Conservation (phyloP, 2,329 filamentous ascomycete genomes). For the Zymoseptoria crescenta region DNA sequence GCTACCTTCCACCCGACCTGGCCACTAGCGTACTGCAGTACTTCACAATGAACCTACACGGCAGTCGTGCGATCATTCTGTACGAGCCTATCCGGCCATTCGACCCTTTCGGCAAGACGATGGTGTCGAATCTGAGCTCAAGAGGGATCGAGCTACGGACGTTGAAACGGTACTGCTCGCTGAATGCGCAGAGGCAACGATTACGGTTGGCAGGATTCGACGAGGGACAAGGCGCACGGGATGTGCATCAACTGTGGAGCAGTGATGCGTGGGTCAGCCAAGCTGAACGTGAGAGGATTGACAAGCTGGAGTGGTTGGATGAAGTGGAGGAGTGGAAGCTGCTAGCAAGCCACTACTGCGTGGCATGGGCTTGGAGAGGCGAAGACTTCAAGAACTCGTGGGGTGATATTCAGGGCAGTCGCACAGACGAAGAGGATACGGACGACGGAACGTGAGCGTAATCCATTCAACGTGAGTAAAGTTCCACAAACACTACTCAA, state of each 20-base stretch:
- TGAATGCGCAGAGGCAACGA: slow-evolving; percentile 60
- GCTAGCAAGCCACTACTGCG: slow-evolving; percentile 78
- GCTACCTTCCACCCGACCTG: slow-evolving; percentile 65
- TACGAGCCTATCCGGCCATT: slow-evolving; percentile 84
- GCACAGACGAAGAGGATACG: slow-evolving; percentile 11
- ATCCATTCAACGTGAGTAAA: neutral
- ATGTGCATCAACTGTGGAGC: slow-evolving; percentile 57
- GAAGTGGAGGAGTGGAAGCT: slow-evolving; percentile 93
- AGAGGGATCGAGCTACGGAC: slow-evolving; percentile 81
- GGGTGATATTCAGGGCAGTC: slow-evolving; percentile 15
- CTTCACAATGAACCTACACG: slow-evolving; percentile 32
- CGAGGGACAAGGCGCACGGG: slow-evolving; percentile 47
- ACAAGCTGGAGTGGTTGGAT: slow-evolving; percentile 76
- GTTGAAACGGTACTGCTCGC: slow-evolving; percentile 61
- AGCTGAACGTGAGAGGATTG: slow-evolving; percentile 70
- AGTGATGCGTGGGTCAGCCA: slow-evolving; percentile 62
- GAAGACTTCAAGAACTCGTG: slow-evolving; percentile 19
- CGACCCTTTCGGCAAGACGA: slow-evolving; percentile 82
- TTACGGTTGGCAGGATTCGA: slow-evolving; percentile 60
- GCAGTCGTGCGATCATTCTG: slow-evolving; percentile 55
- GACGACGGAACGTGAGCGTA: slow-evolving; percentile 11
- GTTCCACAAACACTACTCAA: neutral
- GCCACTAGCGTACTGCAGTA: slow-evolving; percentile 44
- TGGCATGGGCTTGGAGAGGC: slow-evolving; percentile 76
- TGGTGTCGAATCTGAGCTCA: slow-evolving; percentile 80